Percentiles rank a stretch among this genome's conserved stretches.
Evolutionary conservation across 2,329 filamentous ascomycete species (phyloP).

Genomic region (Nigrospora osmanthi): DNA sequence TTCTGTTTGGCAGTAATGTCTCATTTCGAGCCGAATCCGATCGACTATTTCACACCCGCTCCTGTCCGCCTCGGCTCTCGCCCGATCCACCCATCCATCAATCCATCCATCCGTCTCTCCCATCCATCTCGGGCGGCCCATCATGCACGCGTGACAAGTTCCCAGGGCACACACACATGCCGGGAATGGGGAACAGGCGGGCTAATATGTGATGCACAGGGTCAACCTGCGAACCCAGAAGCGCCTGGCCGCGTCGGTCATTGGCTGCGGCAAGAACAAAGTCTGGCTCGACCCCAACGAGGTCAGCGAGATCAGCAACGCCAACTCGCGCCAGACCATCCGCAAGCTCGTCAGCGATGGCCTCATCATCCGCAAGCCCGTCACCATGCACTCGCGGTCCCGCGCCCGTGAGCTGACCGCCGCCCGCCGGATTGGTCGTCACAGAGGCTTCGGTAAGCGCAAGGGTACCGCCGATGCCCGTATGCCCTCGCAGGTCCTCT

Average conservation of each 20-base stretch:
- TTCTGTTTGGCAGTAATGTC: too few species aligned
- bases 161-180: too few species aligned
- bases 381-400: slow-evolving; percentile 98
- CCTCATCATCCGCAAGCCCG: slow-evolving; percentile 99
- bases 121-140: too few species aligned
- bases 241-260: slow-evolving; percentile 97
- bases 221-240: slow-evolving; percentile 99
- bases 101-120: too few species aligned
- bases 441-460: slow-evolving; percentile 99
- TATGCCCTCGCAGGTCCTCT: slow-evolving; percentile 98
- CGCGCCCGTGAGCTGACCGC: slow-evolving; percentile 93
- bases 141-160: too few species aligned
- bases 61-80: too few species aligned
- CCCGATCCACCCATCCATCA: too few species aligned
- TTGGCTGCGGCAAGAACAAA: slow-evolving; percentile 99
- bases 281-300: slow-evolving; percentile 99
- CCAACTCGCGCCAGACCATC: slow-evolving; percentile 99
- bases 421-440: slow-evolving; percentile 88
- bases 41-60: too few species aligned
- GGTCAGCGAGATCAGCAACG: slow-evolving; percentile 98
- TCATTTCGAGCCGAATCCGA: too few species aligned
- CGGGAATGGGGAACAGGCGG: too few species aligned
- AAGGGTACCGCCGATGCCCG: slow-evolving; percentile 99
- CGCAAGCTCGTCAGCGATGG: slow-evolving; percentile 99
- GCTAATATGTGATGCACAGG: slow-evolving; percentile 44